Conservation (phyloP, 805 yeast genomes). For the Wickerhamomyces bisporus region DNA sequence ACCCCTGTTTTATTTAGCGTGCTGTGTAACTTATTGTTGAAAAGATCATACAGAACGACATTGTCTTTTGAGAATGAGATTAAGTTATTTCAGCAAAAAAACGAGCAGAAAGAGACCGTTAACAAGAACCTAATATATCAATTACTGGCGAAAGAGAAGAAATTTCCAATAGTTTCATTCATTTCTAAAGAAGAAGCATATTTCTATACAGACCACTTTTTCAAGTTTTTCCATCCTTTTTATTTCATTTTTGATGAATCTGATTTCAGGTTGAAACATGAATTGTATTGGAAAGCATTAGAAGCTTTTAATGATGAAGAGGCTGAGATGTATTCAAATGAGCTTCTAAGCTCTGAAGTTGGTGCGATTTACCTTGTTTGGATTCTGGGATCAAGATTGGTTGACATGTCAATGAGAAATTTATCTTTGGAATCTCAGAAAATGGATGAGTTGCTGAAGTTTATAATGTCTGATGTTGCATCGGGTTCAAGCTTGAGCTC, state of each 20-base stretch:
- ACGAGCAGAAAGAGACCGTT: constrained; percentile 7
- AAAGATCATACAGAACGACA: constrained; percentile 29
- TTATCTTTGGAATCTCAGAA: constrained; percentile 20
- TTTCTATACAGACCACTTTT: constrained; percentile 32
- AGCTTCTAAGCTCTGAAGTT: constrained; percentile 16
- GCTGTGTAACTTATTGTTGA: constrained; percentile 35
- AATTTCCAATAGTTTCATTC: constrained; percentile 36
- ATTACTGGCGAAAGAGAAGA: constrained; percentile 12
- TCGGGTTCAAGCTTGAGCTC: constrained; percentile 41
- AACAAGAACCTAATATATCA: constrained; percentile 10
- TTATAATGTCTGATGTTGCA: constrained; percentile 38
- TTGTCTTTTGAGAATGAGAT: constrained; percentile 30
- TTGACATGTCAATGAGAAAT: constrained; percentile 15
- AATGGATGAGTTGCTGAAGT: constrained; percentile 36
- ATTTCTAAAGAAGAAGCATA: constrained; percentile 32
- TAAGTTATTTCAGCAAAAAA: constrained; percentile 15
- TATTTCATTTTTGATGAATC: constrained; percentile 35
- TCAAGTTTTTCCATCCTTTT: constrained; percentile 39
- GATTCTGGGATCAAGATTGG: constrained; percentile 23
- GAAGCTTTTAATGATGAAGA: constrained; percentile 1
- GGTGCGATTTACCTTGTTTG: constrained; percentile 45
- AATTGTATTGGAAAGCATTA: constrained; percentile 31
- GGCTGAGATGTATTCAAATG: constrained; percentile 7
- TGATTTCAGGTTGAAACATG: constrained; percentile 29
- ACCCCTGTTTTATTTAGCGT: constrained; percentile 40